A percentile compares a stretch with the other conserved stretches of the same genome.
Evolutionary conservation across 176 grass and related monocot species (phyloP).

Genomic region (Puya raimondii): DNA sequence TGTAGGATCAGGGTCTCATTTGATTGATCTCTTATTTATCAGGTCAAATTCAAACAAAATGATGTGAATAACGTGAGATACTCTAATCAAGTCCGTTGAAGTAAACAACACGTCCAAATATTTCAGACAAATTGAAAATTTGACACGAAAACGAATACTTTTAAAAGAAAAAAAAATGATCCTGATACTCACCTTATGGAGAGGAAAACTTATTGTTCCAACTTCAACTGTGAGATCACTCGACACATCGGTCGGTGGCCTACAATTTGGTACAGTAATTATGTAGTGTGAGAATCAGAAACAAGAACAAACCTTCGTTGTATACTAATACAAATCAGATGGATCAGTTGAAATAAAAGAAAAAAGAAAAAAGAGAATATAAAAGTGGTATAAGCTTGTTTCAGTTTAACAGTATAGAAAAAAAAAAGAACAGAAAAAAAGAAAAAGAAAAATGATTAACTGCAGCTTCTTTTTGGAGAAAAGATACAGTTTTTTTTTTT

Average conservation of each 20-base stretch:
- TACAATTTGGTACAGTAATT: slow-evolving; percentile 14
- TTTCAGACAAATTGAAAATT: background rate
- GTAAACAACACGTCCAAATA: background rate
- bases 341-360: background rate
- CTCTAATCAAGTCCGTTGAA: too few species aligned
- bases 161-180: background rate
- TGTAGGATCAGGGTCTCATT: background rate
- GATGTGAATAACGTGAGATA: background rate
- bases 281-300: background rate
- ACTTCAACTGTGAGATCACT: slow-evolving; percentile 89
- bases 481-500: too few species aligned
- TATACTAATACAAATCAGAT: background rate
- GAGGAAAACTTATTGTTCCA: slow-evolving; percentile 82
- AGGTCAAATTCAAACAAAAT: background rate
- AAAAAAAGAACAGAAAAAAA: too few species aligned
- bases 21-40: background rate
- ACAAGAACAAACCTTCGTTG: background rate
- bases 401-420: too few species aligned
- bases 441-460: too few species aligned
- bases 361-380: too few species aligned
- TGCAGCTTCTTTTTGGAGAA: too few species aligned
- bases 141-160: background rate
- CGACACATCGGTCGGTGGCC: slow-evolving; percentile 92
- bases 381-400: too few species aligned
- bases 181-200: slow-evolving; percentile 74